Base-by-base conservation (phyloP, 495 filamentous ascomycete species). In the Aspergillus indologenus region DNA sequence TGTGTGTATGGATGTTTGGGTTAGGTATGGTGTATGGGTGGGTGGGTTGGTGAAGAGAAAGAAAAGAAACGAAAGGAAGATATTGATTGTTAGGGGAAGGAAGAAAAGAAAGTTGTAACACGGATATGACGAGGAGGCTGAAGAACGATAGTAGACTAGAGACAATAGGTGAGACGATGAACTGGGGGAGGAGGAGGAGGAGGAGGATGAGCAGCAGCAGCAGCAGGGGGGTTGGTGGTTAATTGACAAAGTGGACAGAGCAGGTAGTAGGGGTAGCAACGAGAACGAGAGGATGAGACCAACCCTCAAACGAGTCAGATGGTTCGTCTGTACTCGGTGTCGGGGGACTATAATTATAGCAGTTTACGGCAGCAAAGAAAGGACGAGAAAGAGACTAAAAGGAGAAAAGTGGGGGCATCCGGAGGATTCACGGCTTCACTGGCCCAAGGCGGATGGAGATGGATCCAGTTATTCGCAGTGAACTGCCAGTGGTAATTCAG, bases 361-460 rank as follows among this genome's bases (percentile, higher is more conserved):
- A 60, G 19, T 40, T 42, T 49, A 34, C n/a, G n/a, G n/a, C n/a
- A 31, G 57, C 31, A 64, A 54, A 52, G 57, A 54, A 29, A 44
- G 34, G 34, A 40, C 34, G 34, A 40, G 34, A 40, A n/a, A 40
- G 34, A 8, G 47, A 61, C 54, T 61, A 61, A 63, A 56, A 54
- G 45, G 59, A 46, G 57, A 56, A 61, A 62, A 57, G 57, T 62
- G 48, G 63, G 68, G 65, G 62, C 58, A 59, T 29, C 22, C 45
- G 55, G 55, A 56, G 46, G n/a, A 51, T 51, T 51, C 21, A 18
- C 26, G 9, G 26, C 26, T 29, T 53, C 44, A 47, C 47, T 26
- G 42, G 40, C 24, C n/a, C 42, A 60, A 47, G 18, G 47, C 21
- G 50, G 50, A 51, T 47, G 45, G 26, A 22, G 11, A 59, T 22